A percentile compares a stretch with the other conserved stretches of the same genome.
phyloP scores from a whole-genome alignment of 2,329 filamentous ascomycete genomes.

The Fusarium newnesense region DNA sequence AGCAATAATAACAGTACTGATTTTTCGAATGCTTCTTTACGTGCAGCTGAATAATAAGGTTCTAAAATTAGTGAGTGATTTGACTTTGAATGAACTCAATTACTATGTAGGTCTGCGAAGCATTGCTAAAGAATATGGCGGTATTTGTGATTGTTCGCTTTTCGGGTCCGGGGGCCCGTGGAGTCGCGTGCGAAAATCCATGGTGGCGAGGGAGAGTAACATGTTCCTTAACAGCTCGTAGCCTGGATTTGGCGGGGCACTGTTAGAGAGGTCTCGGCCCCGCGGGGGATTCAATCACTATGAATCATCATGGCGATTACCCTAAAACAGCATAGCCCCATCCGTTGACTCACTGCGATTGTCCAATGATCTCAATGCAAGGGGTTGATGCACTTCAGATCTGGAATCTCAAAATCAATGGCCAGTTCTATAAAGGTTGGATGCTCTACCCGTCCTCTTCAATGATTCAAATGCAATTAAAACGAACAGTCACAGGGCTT shows the following conservation, averaged over 20 bases:
- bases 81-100: fast-evolving
- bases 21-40: fast-evolving
- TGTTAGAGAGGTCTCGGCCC: not conserved
- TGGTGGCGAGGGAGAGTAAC: not conserved
- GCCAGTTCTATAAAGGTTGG: not conserved
- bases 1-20: not conserved
- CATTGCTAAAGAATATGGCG: not conserved
- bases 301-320: slow-evolving; percentile 7
- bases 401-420: fast-evolving
- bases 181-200: not conserved
- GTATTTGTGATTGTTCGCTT: fast-evolving
- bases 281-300: slow-evolving; percentile 1
- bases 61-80: fast-evolving
- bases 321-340: not conserved
- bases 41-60: fast-evolving
- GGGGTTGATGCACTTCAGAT: not conserved
- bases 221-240: fast-evolving
- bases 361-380: not conserved
- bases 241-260: fast-evolving
- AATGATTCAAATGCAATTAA: not conserved
- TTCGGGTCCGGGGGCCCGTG: slow-evolving; percentile 16
- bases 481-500: fast-evolving
- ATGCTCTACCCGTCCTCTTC: not conserved
- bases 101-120: no score
- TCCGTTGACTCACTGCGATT: not conserved